These are phyloP conservation scores for Labyrinthula sp. DNA, from an alignment of 352 stramenopile genomes.

Conservation along the genomic window DNA sequence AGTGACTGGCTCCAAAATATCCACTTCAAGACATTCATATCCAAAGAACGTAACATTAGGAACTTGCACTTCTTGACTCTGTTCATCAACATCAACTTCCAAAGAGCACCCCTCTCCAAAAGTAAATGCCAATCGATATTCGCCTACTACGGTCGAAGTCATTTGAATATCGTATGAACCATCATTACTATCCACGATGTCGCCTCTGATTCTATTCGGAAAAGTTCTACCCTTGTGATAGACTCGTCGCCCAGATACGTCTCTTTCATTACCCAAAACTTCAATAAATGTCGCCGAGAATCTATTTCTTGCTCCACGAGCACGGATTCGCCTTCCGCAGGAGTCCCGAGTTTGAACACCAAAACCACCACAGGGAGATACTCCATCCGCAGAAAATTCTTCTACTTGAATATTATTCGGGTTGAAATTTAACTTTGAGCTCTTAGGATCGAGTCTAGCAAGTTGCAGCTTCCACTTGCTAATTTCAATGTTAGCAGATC, in stretches of 20 bases:
- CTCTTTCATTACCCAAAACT: too few species aligned
- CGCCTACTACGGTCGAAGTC: neutral
- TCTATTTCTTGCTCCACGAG: too few species aligned
- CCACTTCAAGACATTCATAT: too few species aligned
- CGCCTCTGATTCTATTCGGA: neutral
- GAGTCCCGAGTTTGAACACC: conserved; percentile 10
- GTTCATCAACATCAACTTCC: too few species aligned
- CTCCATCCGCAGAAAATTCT: too few species aligned
- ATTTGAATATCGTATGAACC: conserved; percentile 2
- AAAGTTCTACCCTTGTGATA: neutral
- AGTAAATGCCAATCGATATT: neutral
- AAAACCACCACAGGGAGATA: conserved; percentile 1
- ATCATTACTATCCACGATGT: conserved; percentile 7
- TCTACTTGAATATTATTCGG: too few species aligned
- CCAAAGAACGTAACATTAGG: too few species aligned
- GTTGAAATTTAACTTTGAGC: too few species aligned
- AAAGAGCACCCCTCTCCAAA: conserved; percentile 1
- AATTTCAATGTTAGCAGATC: conserved; percentile 1
- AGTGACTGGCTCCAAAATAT: too few species aligned
- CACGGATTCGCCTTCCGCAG: conserved; percentile 5
- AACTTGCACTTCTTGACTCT: too few species aligned
- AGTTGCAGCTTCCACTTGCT: conserved; percentile 1
- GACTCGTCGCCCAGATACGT: neutral
- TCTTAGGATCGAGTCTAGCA: neutral
- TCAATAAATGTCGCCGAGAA: too few species aligned